Evolutionary conservation across 116 monocot genomes (phyloP), one percentile per base, ranked within the genome.

Genomic region (Iris pallida): DNA sequence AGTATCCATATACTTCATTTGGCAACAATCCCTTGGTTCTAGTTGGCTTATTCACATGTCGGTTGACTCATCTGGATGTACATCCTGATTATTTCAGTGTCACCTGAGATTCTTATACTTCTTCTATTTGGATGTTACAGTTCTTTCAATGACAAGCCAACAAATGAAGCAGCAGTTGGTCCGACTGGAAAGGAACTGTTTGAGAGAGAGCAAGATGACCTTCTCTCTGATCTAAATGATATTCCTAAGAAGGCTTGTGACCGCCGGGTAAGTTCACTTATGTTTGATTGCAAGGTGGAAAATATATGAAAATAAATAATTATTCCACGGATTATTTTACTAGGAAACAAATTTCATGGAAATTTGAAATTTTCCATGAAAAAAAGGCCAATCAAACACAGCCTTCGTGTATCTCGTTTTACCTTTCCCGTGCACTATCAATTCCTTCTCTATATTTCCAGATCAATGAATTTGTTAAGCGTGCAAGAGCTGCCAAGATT

Each of bases 391-490:
- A n/a, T n/a, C n/a, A n/a, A n/a, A n/a, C n/a, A n/a, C n/a, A n/a
- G n/a, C n/a, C n/a, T n/a, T n/a, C n/a, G n/a, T n/a, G n/a, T n/a
- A n/a, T n/a, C n/a, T n/a, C n/a, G n/a, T n/a, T n/a, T n/a, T n/a
- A n/a, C n/a, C n/a, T n/a, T n/a, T n/a, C n/a, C n/a, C n/a, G n/a
- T n/a, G 12, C 40, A 63, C 2, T 49, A 59, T 5, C 11, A 58
- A 6, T 44, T 73, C 42, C 1, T 16, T 61, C 8, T 43, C 53
- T 63, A 5, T 47, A 16, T 20, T 53, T 79, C 59, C 73, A 93
- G 93, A 89, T 93, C 18, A 93, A 86, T 82, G 93, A 93, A 78
- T 93, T 93, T 84, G 89, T 93, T 16, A 93, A 93, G 59, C 86
- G 93, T 47, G 86, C 93, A 57, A 73, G 93, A 78, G 86, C 86